Percentiles rank a stretch among this genome's conserved stretches.
Conservation (phyloP, 164 flowering plant species). For the Platanus orientalis region DNA sequence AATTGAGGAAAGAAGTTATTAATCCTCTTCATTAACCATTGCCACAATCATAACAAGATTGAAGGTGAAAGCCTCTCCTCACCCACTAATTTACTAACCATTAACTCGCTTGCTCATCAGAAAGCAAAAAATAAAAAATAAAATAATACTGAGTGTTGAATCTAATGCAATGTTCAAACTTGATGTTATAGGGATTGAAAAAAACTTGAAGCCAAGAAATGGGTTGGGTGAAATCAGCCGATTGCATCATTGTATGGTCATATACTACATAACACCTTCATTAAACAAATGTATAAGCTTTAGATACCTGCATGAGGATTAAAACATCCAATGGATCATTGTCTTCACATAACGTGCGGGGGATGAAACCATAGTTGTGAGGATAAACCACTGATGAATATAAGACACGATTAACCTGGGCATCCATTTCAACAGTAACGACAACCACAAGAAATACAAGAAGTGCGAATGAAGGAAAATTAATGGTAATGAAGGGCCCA, state of each 20-base stretch:
- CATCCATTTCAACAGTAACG: background rate
- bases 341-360: slow-evolving; percentile 72
- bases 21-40: background rate
- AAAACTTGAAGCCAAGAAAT: no score
- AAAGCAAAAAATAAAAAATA: no score
- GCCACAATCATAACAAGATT: background rate
- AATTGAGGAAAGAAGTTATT: background rate
- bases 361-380: slow-evolving; percentile 74
- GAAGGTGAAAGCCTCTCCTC: no score
- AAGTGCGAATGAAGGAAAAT: background rate
- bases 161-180: no score
- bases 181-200: no score
- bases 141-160: no score
- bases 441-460: background rate
- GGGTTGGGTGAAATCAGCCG: no score
- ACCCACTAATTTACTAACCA: no score
- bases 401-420: slow-evolving; percentile 62
- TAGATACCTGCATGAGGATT: slow-evolving; percentile 65
- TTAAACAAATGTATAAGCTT: background rate
- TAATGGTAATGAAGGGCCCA: background rate
- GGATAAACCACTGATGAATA: slow-evolving; percentile 79
- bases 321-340: slow-evolving; percentile 74
- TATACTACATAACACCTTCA: no score
- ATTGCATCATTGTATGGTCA: no score
- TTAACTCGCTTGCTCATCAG: no score